Percentiles rank a stretch among this genome's conserved stretches.
phyloP scores from a whole-genome alignment of 148 eudicot species.

The Fagopyrum esculentum region DNA sequence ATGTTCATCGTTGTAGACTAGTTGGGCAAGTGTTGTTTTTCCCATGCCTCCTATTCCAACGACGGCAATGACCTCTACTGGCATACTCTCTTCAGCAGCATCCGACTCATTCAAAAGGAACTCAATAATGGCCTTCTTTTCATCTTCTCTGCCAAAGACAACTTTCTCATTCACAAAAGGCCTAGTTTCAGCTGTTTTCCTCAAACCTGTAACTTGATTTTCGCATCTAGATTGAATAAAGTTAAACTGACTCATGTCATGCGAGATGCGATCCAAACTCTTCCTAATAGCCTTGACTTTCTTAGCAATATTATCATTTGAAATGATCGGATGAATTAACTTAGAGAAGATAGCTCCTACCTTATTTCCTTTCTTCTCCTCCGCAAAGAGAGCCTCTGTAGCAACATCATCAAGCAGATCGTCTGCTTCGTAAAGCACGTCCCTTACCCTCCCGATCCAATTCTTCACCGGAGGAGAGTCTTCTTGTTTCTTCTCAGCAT shows the following conservation, averaged over 20 bases:
- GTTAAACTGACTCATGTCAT: not conserved
- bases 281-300: not conserved
- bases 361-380: not conserved
- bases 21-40: slow-evolving; percentile 25
- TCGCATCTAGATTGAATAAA: not conserved
- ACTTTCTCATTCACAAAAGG: not conserved
- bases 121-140: slow-evolving; percentile 1
- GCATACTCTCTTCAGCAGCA: not conserved
- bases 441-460: slow-evolving; percentile 12
- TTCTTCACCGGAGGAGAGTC: not conserved
- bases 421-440: slow-evolving; percentile 16
- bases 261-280: not conserved
- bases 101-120: not conserved
- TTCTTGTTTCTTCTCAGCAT: slow-evolving; percentile 10
- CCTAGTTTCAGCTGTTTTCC: not conserved
- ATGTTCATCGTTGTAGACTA: slow-evolving; percentile 16
- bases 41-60: slow-evolving; percentile 28
- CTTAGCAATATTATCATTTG: not conserved
- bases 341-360: not conserved
- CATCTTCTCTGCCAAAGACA: slow-evolving; percentile 20
- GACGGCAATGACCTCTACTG: slow-evolving; percentile 6
- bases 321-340: not conserved
- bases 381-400: not conserved
- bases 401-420: slow-evolving; percentile 10
- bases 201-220: not conserved